Conservation (phyloP, 73 alveolate species). For the Strombidium stylifer region DNA sequence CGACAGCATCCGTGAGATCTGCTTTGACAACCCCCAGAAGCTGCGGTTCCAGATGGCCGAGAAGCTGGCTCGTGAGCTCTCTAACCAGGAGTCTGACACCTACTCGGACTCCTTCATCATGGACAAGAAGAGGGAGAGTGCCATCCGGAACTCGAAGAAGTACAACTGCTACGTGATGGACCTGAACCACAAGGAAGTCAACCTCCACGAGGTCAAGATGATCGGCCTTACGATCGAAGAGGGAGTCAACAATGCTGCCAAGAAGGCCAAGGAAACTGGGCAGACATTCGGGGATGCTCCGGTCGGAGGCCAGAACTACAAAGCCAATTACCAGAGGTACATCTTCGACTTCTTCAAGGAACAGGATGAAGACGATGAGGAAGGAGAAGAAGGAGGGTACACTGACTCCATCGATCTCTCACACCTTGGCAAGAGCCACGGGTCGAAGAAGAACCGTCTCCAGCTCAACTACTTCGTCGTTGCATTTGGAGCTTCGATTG, state of each 20-base stretch:
- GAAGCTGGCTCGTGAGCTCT: constrained; percentile 6
- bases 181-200: background rate
- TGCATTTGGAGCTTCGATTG: background rate
- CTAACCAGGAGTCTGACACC: background rate
- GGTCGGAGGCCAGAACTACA: background rate
- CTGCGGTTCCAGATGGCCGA: background rate
- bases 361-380: too few relatives aligned
- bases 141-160: background rate
- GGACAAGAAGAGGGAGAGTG: background rate
- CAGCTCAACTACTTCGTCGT: background rate
- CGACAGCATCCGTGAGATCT: background rate
- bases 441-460: constrained; percentile 9
- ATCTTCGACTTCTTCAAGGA: constrained; percentile 17
- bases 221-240: constrained; percentile 1
- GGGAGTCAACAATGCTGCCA: constrained; percentile 16
- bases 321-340: constrained; percentile 10
- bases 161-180: constrained; percentile 11
- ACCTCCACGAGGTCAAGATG: constrained; percentile 7
- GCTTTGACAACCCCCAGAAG: background rate
- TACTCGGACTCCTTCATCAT: background rate
- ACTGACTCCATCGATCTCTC: background rate
- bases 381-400: background rate
- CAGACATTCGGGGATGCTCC: too few relatives aligned
- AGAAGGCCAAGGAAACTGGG: background rate
- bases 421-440: background rate